Evolutionary conservation across 371 early-diverging fungal genomes (phyloP).

Genomic region (Ordospora colligata): DNA sequence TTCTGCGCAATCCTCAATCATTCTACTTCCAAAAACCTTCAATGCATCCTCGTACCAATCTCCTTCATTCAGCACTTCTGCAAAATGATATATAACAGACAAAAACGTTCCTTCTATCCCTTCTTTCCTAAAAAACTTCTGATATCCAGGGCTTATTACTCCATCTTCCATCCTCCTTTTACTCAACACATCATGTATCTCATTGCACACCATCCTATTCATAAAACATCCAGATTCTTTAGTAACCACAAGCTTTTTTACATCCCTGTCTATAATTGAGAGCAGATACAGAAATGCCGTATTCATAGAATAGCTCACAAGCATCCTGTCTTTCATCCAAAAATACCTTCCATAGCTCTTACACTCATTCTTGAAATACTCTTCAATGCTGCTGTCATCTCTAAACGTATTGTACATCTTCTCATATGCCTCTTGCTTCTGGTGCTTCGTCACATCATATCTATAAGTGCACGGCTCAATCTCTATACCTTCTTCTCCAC

Average conservation of each 20-base stretch:
- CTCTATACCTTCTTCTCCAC: background rate
- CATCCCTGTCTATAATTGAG: slow-evolving; percentile 32
- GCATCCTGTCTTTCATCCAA: slow-evolving; percentile 12
- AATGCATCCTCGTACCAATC: slow-evolving; percentile 20
- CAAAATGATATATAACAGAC: slow-evolving; percentile 42
- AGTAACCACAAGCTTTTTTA: slow-evolving; percentile 30
- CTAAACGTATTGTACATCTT: slow-evolving; percentile 3
- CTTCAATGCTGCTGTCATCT: background rate
- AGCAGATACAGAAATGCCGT: slow-evolving; percentile 40
- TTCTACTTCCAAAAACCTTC: background rate
- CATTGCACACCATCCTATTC: slow-evolving; percentile 37
- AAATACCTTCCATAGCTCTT: background rate
- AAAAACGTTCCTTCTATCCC: slow-evolving; percentile 52
- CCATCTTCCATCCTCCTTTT: slow-evolving; percentile 25
- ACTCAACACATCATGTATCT: background rate
- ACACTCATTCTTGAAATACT: background rate
- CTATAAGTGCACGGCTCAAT: background rate
- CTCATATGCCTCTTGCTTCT: background rate
- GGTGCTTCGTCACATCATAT: background rate
- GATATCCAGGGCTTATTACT: slow-evolving; percentile 49
- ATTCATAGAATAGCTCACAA: slow-evolving; percentile 39
- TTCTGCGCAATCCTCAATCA: background rate
- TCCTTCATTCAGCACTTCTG: slow-evolving; percentile 10
- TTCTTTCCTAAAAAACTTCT: slow-evolving; percentile 42
- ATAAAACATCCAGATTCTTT: slow-evolving; percentile 17